These are phyloP conservation scores for Pyrenophora seminiperda DNA, from an alignment of 2,329 filamentous ascomycete genomes.

Conservation along the genomic window DNA sequence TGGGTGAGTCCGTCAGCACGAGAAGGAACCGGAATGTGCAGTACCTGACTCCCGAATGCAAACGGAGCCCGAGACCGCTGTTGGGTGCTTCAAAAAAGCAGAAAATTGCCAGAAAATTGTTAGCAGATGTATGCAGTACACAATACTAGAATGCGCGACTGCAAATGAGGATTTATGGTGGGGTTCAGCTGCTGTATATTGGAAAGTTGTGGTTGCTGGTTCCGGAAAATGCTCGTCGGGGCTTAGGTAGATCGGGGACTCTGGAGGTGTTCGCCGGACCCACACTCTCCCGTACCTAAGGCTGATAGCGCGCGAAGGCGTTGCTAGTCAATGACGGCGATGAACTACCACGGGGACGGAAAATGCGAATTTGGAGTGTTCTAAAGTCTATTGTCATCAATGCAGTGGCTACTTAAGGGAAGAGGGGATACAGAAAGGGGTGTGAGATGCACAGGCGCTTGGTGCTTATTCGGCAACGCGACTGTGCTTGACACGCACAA, in stretches of 20 bases:
- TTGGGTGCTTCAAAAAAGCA: too few species aligned
- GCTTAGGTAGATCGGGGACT: conserved; percentile 17
- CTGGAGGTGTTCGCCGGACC: conserved; percentile 9
- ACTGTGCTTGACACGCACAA: background rate
- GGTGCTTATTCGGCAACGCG: conserved; percentile 2
- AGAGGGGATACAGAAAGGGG: background rate
- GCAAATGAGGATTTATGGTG: background rate
- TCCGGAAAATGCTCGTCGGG: conserved; percentile 28
- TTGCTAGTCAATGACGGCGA: background rate
- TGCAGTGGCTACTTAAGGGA: background rate
- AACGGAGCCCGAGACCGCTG: background rate
- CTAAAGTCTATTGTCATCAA: too few species aligned
- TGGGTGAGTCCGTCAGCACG: conserved; percentile 14
- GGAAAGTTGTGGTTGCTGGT: background rate
- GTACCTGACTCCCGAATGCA: background rate
- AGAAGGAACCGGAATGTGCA: conserved; percentile 20
- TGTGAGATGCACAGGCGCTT: background rate
- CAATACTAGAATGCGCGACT: background rate
- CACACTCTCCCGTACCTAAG: conserved; percentile 8
- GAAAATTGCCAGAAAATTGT: too few species aligned
- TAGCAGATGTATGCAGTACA: too few species aligned
- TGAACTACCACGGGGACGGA: background rate
- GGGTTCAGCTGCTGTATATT: background rate
- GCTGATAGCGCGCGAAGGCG: conserved; percentile 5
- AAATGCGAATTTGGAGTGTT: too few species aligned